Percentiles rank a stretch among this genome's conserved stretches.
These are phyloP conservation scores for Mycena maculata DNA, from an alignment of 768 basidiomycete species.

Conservation along the genomic window DNA sequence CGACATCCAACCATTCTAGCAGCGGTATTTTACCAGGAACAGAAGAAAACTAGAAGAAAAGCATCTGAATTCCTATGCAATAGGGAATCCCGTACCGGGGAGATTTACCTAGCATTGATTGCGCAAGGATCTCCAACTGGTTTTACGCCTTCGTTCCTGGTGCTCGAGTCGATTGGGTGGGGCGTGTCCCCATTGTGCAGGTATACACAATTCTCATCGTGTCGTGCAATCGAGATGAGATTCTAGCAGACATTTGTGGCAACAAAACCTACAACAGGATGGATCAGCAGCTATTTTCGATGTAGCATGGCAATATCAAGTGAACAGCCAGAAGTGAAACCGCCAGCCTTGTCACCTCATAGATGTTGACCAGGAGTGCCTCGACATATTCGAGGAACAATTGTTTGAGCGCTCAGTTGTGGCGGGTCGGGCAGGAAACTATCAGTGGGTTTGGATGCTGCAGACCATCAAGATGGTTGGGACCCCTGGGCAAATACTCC, in stretches of 20 bases:
- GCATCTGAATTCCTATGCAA: background rate
- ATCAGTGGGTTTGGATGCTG: background rate
- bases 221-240: background rate
- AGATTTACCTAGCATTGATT: background rate
- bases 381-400: background rate
- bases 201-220: conserved; percentile 8
- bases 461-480: background rate
- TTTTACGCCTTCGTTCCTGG: background rate
- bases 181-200: background rate
- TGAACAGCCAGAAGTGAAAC: too few species aligned
- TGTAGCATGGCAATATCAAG: too few species aligned
- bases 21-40: background rate
- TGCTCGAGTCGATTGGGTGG: background rate
- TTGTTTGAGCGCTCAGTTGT: background rate
- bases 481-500: background rate
- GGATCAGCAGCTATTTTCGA: too few species aligned
- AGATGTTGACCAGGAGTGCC: background rate
- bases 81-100: conserved; percentile 1
- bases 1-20: background rate
- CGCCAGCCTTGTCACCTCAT: too few species aligned
- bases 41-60: background rate
- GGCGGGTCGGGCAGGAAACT: background rate
- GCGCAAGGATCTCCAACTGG: conserved; percentile 4
- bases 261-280: too few species aligned
- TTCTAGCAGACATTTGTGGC: background rate